phyloP scores from a whole-genome alignment of 2,329 filamentous ascomycete genomes.

The Neopestalotiopsis sp. region DNA sequence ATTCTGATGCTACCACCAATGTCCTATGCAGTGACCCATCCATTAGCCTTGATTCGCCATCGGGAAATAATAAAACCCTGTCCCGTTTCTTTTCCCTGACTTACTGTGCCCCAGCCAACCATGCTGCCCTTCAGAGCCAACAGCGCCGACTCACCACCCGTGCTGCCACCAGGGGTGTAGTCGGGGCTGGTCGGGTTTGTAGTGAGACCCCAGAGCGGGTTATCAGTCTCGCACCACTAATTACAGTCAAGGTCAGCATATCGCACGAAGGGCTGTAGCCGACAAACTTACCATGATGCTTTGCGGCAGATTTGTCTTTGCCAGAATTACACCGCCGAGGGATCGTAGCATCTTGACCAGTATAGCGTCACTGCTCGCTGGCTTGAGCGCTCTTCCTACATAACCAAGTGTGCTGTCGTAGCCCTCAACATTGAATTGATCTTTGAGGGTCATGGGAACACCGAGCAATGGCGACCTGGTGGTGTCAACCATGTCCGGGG shows the following conservation, averaged over 20 bases:
- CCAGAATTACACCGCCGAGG: slow-evolving; percentile 57
- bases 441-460: slow-evolving; percentile 51
- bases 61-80: neutral
- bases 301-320: slow-evolving; percentile 52
- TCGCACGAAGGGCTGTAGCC: slow-evolving; percentile 42
- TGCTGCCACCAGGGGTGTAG: slow-evolving; percentile 45
- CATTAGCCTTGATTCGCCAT: neutral
- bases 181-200: slow-evolving; percentile 47
- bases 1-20: slow-evolving; percentile 58
- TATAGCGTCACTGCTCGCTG: slow-evolving; percentile 53
- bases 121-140: slow-evolving; percentile 35
- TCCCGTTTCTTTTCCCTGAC: neutral
- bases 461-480: slow-evolving; percentile 31
- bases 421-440: slow-evolving; percentile 66
- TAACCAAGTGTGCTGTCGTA: slow-evolving; percentile 65
- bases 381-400: slow-evolving; percentile 53
- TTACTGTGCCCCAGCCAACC: slow-evolving; percentile 50
- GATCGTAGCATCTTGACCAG: slow-evolving; percentile 53
- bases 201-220: slow-evolving; percentile 56
- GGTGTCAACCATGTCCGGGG: slow-evolving; percentile 21
- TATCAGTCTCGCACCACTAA: slow-evolving; percentile 60
- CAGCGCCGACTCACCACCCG: slow-evolving; percentile 34
- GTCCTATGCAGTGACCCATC: slow-evolving; percentile 33
- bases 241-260: slow-evolving; percentile 55
- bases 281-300: slow-evolving; percentile 34